A percentile compares a stretch with the other conserved stretches of the same genome.
Conservation (phyloP, 805 yeast genomes). For the Ogataea corticis region DNA sequence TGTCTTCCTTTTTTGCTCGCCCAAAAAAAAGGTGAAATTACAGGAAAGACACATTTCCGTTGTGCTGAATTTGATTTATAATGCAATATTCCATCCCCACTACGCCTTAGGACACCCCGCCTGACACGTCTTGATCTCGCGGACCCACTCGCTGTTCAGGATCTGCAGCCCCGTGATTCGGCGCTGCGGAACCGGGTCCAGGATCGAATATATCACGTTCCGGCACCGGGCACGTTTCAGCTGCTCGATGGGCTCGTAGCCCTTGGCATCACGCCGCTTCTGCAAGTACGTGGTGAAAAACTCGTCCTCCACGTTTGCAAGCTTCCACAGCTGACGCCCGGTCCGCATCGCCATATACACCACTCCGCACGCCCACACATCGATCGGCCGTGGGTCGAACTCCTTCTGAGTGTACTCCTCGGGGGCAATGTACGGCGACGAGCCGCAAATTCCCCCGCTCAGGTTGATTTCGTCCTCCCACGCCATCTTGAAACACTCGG, state of each 20-base stretch:
- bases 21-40: background rate
- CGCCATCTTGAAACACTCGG: slow-evolving; percentile 81
- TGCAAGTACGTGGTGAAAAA: slow-evolving; percentile 72
- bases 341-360: slow-evolving; percentile 93
- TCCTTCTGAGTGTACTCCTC: slow-evolving; percentile 68
- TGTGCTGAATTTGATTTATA: too few relatives aligned
- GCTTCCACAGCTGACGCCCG: slow-evolving; percentile 90
- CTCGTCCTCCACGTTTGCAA: slow-evolving; percentile 79
- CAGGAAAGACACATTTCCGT: background rate
- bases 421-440: slow-evolving; percentile 89
- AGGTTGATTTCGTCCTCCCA: slow-evolving; percentile 75
- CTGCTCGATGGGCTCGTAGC: slow-evolving; percentile 88
- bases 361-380: slow-evolving; percentile 92
- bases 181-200: slow-evolving; percentile 88
- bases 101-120: slow-evolving; percentile 43
- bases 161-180: slow-evolving; percentile 88
- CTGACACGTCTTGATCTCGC: slow-evolving; percentile 79
- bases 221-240: slow-evolving; percentile 86
- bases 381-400: slow-evolving; percentile 81
- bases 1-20: slow-evolving; percentile 1
- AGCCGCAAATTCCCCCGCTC: slow-evolving; percentile 79
- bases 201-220: slow-evolving; percentile 87
- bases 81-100: too few relatives aligned
- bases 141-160: slow-evolving; percentile 92
- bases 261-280: slow-evolving; percentile 78